Evolutionary conservation across 1,284 basidiomycete species (phyloP).

Genomic region (Crepidotus sp.): DNA sequence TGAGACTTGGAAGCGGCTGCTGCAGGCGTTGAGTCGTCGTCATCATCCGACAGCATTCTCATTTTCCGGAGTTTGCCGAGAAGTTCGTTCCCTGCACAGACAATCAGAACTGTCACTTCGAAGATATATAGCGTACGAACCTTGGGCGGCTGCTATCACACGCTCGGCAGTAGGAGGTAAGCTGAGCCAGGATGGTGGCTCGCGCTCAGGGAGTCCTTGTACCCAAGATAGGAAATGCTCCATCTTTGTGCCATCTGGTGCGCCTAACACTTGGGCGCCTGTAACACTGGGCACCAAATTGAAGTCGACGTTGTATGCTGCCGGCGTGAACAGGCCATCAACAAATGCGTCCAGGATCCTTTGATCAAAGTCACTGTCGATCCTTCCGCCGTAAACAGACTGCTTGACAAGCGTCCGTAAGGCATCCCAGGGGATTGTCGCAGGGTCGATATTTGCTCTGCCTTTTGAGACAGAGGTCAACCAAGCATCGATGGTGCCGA

Average conservation of each 20-base stretch:
- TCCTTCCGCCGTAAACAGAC: constrained; percentile 87
- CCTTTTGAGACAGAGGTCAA: constrained; percentile 74
- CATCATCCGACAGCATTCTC: constrained; percentile 84
- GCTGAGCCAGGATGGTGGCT: constrained; percentile 89
- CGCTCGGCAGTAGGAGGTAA: constrained; percentile 85
- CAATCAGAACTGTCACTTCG: constrained; percentile 14
- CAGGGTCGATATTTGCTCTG: constrained; percentile 84
- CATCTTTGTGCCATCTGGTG: constrained; percentile 87
- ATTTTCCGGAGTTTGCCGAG: constrained; percentile 85
- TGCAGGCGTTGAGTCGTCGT: constrained; percentile 52
- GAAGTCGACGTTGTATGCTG: constrained; percentile 88
- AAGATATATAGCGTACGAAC: constrained; percentile 34
- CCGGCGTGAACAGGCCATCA: constrained; percentile 77
- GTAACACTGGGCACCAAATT: constrained; percentile 68
- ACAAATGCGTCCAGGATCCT: constrained; percentile 87
- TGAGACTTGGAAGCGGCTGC: constrained; percentile 50
- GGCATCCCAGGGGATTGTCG: constrained; percentile 87
- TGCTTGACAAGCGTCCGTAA: constrained; percentile 86
- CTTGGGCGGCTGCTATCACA: constrained; percentile 85
- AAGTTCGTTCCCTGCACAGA: constrained; percentile 62
- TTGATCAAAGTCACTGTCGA: constrained; percentile 94
- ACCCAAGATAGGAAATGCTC: constrained; percentile 89
- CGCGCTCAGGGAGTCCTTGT: constrained; percentile 75
- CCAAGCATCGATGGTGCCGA: constrained; percentile 88
- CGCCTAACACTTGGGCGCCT: constrained; percentile 45